phyloP scores from a whole-genome alignment of 2,329 filamentous ascomycete genomes.

The Cladosporium halotolerans region DNA sequence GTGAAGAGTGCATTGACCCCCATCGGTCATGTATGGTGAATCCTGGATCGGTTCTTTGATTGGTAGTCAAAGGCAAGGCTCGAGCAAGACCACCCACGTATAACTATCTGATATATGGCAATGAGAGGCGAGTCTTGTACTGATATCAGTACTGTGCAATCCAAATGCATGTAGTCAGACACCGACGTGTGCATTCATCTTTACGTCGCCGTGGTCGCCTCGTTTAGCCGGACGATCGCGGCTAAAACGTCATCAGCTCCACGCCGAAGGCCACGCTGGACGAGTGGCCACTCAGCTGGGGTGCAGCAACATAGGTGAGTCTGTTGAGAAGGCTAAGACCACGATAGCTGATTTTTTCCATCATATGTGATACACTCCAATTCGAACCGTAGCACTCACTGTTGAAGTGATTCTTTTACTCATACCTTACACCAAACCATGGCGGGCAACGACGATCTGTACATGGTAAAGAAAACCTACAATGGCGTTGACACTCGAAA shows the following conservation, averaged over 20 bases:
- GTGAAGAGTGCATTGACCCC: no score
- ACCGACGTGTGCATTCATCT: no score
- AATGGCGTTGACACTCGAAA: neutral
- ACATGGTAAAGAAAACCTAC: constrained; percentile 1
- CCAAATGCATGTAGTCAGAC: no score
- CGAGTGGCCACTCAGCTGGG: neutral
- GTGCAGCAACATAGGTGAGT: neutral
- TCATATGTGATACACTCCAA: neutral
- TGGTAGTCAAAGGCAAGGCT: no score
- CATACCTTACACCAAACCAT: neutral
- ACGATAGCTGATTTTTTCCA: neutral
- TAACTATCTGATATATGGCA: no score
- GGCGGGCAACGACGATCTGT: constrained; percentile 8
- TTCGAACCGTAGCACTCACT: neutral
- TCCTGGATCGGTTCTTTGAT: no score
- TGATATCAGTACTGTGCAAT: no score
- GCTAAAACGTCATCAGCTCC: neutral
- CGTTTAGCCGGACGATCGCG: no score
- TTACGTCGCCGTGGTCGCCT: no score
- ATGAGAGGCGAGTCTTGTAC: no score
- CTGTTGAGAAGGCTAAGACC: neutral
- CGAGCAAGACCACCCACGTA: no score
- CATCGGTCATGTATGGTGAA: no score
- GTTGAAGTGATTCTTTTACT: neutral
- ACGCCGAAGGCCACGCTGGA: neutral